Evolutionary conservation across 345 rosid genomes (phyloP).

Genomic region (Anacardium occidentale): DNA sequence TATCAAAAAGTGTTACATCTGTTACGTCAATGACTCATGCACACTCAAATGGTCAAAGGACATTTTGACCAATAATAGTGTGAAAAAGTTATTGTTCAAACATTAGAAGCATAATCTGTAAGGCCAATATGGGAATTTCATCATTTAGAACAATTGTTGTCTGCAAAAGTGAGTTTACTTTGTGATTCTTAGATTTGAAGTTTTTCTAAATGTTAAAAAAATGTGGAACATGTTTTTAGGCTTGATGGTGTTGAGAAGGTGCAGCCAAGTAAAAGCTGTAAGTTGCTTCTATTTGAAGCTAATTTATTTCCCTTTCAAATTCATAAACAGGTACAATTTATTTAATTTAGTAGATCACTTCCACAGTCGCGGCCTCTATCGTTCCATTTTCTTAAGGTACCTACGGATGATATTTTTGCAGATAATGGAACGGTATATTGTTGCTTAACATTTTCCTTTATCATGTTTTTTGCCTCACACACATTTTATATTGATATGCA

Average conservation of each 20-base stretch:
- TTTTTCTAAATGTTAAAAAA: constrained; percentile 6
- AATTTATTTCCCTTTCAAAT: constrained; percentile 12
- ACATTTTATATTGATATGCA: not conserved
- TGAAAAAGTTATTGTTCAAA: not conserved
- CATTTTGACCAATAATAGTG: not conserved
- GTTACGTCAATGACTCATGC: not conserved
- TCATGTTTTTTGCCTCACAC: constrained; percentile 1
- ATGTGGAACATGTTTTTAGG: not conserved
- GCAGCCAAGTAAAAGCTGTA: not conserved
- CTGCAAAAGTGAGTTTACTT: no score
- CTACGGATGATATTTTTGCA: not conserved
- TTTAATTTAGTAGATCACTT: constrained; percentile 70
- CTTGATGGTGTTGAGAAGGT: constrained; percentile 3
- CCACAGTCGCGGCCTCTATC: constrained; percentile 80
- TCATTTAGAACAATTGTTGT: not conserved
- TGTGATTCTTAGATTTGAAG: not conserved
- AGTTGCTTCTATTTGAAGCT: not conserved
- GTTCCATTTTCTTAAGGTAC: constrained; percentile 82
- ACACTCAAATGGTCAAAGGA: not conserved
- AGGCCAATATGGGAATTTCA: not conserved
- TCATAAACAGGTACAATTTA: constrained; percentile 75
- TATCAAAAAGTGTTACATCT: not conserved
- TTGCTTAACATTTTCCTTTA: not conserved
- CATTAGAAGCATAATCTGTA: not conserved
- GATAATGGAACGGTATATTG: constrained; percentile 1